These are phyloP conservation scores for Vinca minor DNA, from an alignment of 257 asterid species.

Conservation along the genomic window DNA sequence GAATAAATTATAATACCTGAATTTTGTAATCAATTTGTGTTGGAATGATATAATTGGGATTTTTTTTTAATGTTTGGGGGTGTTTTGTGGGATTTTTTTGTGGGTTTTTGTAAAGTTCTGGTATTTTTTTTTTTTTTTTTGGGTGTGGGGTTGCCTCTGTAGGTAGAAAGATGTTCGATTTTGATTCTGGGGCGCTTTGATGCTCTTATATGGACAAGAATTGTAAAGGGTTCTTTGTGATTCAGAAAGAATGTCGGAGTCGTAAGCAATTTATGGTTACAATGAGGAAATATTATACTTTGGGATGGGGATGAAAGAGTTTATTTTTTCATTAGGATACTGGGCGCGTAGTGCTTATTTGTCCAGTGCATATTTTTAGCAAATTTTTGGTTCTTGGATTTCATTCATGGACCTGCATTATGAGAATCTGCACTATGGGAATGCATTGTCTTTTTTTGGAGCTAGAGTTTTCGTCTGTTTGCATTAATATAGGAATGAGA, in stretches of 20 bases:
- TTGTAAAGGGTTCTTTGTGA: background rate
- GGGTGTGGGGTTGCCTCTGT: background rate
- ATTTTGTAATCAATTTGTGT: background rate
- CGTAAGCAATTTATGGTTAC: too few species aligned
- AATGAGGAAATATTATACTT: too few species aligned
- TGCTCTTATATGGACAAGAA: too few species aligned
- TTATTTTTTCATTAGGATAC: background rate
- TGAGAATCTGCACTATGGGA: background rate
- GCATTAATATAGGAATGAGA: too few species aligned
- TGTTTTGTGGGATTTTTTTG: too few species aligned
- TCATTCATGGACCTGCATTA: background rate
- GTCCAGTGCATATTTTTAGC: too few species aligned
- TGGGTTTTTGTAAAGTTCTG: background rate
- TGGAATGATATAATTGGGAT: background rate
- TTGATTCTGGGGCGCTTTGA: too few species aligned
- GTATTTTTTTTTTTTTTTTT: background rate
- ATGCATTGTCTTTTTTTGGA: too few species aligned
- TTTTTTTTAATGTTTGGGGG: background rate
- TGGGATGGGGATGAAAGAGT: too few species aligned
- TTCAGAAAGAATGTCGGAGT: too few species aligned
- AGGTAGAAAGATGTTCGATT: conserved; percentile 1
- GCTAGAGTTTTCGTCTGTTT: too few species aligned
- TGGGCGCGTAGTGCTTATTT: background rate
- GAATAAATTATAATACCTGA: background rate
- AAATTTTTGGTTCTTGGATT: background rate